Evolutionary conservation across 805 yeast genomes (phyloP).

Genomic region (Priceomyces castillae): DNA sequence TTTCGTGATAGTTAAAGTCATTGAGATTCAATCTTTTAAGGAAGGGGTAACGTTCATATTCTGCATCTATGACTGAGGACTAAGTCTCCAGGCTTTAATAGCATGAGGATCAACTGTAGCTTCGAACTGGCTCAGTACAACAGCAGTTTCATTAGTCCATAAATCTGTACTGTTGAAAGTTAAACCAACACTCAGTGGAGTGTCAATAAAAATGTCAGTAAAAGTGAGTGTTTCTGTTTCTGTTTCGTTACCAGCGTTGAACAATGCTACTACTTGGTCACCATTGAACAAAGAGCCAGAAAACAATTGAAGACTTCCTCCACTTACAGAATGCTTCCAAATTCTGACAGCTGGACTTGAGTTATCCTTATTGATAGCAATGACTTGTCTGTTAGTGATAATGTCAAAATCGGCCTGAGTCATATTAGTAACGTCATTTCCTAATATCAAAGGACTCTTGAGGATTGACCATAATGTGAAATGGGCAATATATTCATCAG

Average conservation of each 20-base stretch:
- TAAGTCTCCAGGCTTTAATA: constrained; percentile 6
- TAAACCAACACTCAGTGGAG: not conserved
- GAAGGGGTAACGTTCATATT: no score
- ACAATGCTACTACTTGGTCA: constrained; percentile 5
- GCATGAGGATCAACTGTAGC: constrained; percentile 5
- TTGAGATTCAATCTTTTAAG: no score
- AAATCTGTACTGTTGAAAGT: constrained; percentile 4
- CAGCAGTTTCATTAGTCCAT: constrained; percentile 11
- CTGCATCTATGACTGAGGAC: no score
- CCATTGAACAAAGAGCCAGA: constrained; percentile 2
- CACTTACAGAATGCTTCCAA: constrained; percentile 7
- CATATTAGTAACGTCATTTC: constrained; percentile 22
- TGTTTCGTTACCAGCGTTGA: constrained; percentile 6
- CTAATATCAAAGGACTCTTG: constrained; percentile 26
- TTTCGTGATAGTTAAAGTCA: no score
- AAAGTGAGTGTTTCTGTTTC: constrained; percentile 2
- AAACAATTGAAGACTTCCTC: constrained; percentile 7
- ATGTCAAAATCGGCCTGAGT: constrained; percentile 16
- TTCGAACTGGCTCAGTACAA: constrained; percentile 1
- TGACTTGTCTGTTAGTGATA: constrained; percentile 10
- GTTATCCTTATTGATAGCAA: constrained; percentile 23
- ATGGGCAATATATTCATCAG: constrained; percentile 26
- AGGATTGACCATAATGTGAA: constrained; percentile 30
- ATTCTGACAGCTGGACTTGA: constrained; percentile 8
- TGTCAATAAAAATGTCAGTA: constrained; percentile 7